Conservation (phyloP, 805 yeast species). For the Naumovozyma castellii region DNA sequence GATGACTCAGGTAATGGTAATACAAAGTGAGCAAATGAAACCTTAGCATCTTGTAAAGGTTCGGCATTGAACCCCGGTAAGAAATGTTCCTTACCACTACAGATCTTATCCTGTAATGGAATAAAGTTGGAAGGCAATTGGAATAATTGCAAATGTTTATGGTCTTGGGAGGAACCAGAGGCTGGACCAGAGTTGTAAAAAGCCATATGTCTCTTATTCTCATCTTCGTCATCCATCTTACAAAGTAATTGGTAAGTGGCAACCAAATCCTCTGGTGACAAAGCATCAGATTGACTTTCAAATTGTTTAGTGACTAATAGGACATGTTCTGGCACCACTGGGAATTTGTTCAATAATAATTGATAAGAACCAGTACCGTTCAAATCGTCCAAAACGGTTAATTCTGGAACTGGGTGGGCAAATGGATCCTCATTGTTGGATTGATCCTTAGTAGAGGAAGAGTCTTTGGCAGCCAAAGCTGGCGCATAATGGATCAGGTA, state of each 20-base stretch:
- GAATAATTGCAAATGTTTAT: slow-evolving; percentile 85
- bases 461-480: slow-evolving; percentile 30
- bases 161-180: slow-evolving; percentile 92
- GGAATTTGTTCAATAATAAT: slow-evolving; percentile 76
- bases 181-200: slow-evolving; percentile 83
- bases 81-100: slow-evolving; percentile 37
- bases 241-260: slow-evolving; percentile 48
- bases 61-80: slow-evolving; percentile 46
- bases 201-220: slow-evolving; percentile 51
- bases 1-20: slow-evolving; percentile 47
- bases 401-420: slow-evolving; percentile 64
- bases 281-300: slow-evolving; percentile 60
- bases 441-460: slow-evolving; percentile 14
- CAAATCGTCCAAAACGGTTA: slow-evolving; percentile 49
- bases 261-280: slow-evolving; percentile 60
- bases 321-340: slow-evolving; percentile 71
- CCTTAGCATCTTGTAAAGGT: slow-evolving; percentile 51
- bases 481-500: slow-evolving; percentile 29
- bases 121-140: slow-evolving; percentile 51
- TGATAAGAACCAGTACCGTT: slow-evolving; percentile 41
- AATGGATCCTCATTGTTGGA: slow-evolving; percentile 59
- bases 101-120: slow-evolving; percentile 48
- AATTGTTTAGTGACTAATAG: slow-evolving; percentile 69
- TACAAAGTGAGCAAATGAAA: slow-evolving; percentile 76
- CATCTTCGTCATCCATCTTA: slow-evolving; percentile 34